These are phyloP conservation scores for Chlorella sorokiniana DNA, from an alignment of 139 green algal species.

Conservation along the genomic window DNA sequence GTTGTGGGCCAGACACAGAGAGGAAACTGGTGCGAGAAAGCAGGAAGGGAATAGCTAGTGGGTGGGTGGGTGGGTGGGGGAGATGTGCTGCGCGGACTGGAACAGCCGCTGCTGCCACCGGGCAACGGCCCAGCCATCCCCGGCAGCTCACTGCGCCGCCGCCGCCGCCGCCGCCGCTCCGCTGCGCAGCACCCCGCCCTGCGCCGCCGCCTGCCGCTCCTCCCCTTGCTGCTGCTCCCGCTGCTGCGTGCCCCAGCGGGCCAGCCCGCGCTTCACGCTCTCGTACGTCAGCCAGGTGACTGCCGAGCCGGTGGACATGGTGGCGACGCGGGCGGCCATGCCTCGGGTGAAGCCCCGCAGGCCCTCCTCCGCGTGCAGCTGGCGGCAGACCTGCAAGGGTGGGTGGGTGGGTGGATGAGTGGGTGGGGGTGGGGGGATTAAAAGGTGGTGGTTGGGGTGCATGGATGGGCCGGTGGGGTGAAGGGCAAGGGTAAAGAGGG, in stretches of 20 bases:
- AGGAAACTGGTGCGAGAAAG: too few species aligned
- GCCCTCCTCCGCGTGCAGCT: constrained; percentile 56
- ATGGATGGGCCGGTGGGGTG: too few species aligned
- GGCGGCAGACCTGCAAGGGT: background rate
- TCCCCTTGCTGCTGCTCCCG: background rate
- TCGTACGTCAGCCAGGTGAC: constrained; percentile 77
- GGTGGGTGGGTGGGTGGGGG: too few species aligned
- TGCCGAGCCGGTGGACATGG: constrained; percentile 64
- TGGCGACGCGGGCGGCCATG: constrained; percentile 58
- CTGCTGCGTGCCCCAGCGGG: constrained; percentile 3
- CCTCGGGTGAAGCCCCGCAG: constrained; percentile 53
- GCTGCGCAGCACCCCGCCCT: background rate
- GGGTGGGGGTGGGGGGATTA: background rate
- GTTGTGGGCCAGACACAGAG: too few species aligned
- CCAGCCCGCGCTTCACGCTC: constrained; percentile 56
- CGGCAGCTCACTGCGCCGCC: background rate
- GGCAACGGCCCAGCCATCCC: too few species aligned
- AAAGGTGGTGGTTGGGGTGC: background rate
- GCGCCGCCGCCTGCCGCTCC: background rate
- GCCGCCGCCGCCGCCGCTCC: background rate
- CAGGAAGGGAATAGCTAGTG: too few species aligned
- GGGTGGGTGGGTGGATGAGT: too few species aligned
- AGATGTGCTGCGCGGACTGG: too few species aligned
- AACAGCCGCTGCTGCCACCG: too few species aligned
- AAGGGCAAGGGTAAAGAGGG: too few species aligned